These are phyloP conservation scores for Neurospora sp. DNA, from an alignment of 495 filamentous ascomycete species.

Conservation along the genomic window DNA sequence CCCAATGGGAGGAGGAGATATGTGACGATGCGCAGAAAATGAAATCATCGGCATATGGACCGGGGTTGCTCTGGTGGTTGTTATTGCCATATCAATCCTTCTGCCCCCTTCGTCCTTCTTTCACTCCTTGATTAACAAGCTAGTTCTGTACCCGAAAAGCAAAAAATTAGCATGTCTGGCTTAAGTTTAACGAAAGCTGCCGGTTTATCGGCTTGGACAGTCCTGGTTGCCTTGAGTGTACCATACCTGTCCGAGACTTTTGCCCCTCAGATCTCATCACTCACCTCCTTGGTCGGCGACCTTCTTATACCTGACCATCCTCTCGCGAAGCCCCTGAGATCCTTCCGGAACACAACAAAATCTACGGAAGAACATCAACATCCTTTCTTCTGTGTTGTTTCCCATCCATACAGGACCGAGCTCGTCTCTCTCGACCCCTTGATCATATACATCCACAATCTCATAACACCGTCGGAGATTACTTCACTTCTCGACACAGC, in stretches of 20 bases:
- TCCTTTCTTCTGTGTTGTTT: slow-evolving; percentile 17
- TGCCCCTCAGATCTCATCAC: slow-evolving; percentile 1
- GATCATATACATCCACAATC: slow-evolving; percentile 35
- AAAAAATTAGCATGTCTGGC: slow-evolving; percentile 1
- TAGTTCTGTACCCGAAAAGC: not conserved
- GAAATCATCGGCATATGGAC: not conserved
- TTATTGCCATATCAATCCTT: not conserved
- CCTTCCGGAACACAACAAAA: slow-evolving; percentile 7
- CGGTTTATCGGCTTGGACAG: slow-evolving; percentile 12
- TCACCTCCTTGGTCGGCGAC: slow-evolving; percentile 14
- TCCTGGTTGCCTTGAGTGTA: slow-evolving; percentile 13
- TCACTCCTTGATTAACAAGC: not conserved
- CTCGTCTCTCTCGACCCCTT: slow-evolving; percentile 37
- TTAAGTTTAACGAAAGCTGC: slow-evolving; percentile 6
- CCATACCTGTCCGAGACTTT: slow-evolving; percentile 13
- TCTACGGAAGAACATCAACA: not conserved
- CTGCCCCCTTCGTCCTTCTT: not conserved
- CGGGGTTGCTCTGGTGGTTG: not conserved
- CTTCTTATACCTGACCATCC: slow-evolving; percentile 14
- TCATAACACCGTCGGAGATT: slow-evolving; percentile 29
- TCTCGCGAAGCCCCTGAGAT: slow-evolving; percentile 1
- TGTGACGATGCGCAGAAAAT: not conserved
- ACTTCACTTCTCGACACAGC: slow-evolving; percentile 26
- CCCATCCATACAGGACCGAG: slow-evolving; percentile 30
- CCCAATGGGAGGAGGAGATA: not conserved